These are phyloP conservation scores for Suhomyces taliae DNA, from an alignment of 1,139 yeast species.

Conservation along the genomic window DNA sequence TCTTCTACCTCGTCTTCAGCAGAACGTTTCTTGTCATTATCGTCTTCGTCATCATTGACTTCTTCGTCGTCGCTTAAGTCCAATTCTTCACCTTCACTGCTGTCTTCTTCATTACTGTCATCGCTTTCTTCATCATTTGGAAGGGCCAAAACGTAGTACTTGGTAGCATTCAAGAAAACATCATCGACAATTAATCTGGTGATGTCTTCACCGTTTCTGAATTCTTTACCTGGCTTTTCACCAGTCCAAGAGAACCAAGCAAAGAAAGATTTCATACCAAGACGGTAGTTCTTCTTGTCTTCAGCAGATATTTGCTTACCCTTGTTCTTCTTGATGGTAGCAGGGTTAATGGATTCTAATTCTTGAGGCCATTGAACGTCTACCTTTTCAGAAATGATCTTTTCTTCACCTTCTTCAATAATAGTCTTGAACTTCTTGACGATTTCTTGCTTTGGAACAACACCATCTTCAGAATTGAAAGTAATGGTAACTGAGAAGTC, in stretches of 20 bases:
- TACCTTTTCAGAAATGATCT: conserved; percentile 49
- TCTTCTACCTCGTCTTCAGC: conserved; percentile 6
- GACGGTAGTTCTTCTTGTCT: conserved; percentile 60
- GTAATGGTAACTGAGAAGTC: conserved; percentile 58
- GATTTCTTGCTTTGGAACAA: conserved; percentile 51
- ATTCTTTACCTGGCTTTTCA: conserved; percentile 67
- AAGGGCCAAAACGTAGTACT: conserved; percentile 69
- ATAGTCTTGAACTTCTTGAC: conserved; percentile 51
- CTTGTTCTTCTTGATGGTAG: conserved; percentile 35
- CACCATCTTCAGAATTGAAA: conserved; percentile 39
- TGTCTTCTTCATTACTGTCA: conserved; percentile 46
- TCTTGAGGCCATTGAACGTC: conserved; percentile 61
- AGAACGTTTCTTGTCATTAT: conserved; percentile 11
- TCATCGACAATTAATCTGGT: conserved; percentile 65
- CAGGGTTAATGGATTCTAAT: conserved; percentile 54
- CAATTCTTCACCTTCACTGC: conserved; percentile 54
- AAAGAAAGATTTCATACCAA: conserved; percentile 73
- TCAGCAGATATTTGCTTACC: conserved; percentile 38
- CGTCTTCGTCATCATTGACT: background rate
- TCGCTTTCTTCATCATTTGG: conserved; percentile 55
- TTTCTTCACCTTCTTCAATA: conserved; percentile 53
- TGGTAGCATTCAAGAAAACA: conserved; percentile 68
- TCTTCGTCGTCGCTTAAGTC: conserved; percentile 52
- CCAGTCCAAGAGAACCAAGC: conserved; percentile 82
- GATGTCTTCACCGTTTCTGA: conserved; percentile 68